Evolutionary conservation across 228 moss, liverwort and hornwort genomes (phyloP), one percentile per base, ranked within the genome.

Genomic region (Sphagnum magellanicum): DNA sequence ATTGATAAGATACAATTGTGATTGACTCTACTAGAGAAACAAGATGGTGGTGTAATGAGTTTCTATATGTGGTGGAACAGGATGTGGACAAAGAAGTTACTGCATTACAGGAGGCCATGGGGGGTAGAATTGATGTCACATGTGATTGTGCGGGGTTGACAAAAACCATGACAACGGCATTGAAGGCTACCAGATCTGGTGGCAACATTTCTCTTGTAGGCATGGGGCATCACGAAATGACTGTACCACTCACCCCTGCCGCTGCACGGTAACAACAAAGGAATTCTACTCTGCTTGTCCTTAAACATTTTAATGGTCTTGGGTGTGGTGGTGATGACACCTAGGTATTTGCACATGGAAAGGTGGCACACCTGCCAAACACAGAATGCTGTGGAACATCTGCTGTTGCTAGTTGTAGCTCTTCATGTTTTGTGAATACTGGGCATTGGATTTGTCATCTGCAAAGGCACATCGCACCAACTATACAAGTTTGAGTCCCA

Each of bases 151-250:
- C 83, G n/a, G 97, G 97, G 9, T 74, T 84, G 10, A 67, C 80
- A 9, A 97, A 97, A 74, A 88, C 82, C 67, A 64, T 93, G 81
- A 51, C 63, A 4, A 90, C 89, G 5, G 78, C 91, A 50, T 76
- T 97, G 63, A 87, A 88, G 52, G 78, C 68, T 4, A 97, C 91
- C 7, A 75, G 93, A 10, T 61, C 88, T 6, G 97, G 83, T 64
- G 97, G 97, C 0, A 59, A 76, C 51, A 81, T 97, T 2, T 91
- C 90, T 50, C 58, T 93, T 8, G 82, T 97, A 59, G 97, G 93
- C 52, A 97, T 97, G 97, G 87, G 93, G 58, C 89, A 97, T 71
- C 71, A 66, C 3, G 71, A 84, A 68, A 97, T 97, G 97, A 81
- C 62, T 51, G 50, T 97, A 48, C 93, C 97, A 61, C 78, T 93